Percentiles rank a stretch among this genome's conserved stretches.
Conservation (phyloP, 306 rosid genomes). For the Leucaena leucocephala region DNA sequence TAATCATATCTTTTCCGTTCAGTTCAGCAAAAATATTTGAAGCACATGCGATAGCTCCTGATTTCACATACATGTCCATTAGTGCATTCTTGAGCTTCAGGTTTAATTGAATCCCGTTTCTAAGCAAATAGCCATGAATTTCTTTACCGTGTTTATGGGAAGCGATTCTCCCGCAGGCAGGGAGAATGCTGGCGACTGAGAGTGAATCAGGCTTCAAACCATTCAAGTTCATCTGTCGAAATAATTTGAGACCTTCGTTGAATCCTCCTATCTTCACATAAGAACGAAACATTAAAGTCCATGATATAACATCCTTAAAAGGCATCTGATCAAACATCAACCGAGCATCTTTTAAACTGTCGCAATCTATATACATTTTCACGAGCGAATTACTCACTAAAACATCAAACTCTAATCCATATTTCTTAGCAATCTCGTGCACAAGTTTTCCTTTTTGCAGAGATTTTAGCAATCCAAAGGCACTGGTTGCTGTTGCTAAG, state of each 20-base stretch:
- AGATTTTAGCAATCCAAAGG: conserved; percentile 52
- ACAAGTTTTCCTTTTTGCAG: conserved; percentile 49
- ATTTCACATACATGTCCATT: conserved; percentile 71
- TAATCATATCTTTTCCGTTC: conserved; percentile 51
- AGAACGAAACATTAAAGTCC: conserved; percentile 61
- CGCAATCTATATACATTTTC: conserved; percentile 73
- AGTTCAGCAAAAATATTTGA: conserved; percentile 49
- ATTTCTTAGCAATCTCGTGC: conserved; percentile 50
- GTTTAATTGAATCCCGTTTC: conserved; percentile 48
- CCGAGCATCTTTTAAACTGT: conserved; percentile 49
- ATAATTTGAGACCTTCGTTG: conserved; percentile 64
- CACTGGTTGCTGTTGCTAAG: conserved; percentile 53
- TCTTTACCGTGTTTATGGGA: conserved; percentile 66
- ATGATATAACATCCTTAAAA: conserved; percentile 55
- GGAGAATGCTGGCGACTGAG: conserved; percentile 60
- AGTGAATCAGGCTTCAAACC: conserved; percentile 54
- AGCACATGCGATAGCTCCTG: conserved; percentile 60
- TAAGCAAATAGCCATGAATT: conserved; percentile 66
- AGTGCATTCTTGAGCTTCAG: conserved; percentile 62
- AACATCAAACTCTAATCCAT: conserved; percentile 57
- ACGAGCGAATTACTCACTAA: conserved; percentile 64
- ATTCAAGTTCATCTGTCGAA: conserved; percentile 57
- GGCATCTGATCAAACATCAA: conserved; percentile 56
- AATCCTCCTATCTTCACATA: conserved; percentile 63
- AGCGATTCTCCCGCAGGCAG: conserved; percentile 72